phyloP scores from a whole-genome alignment of 1,284 basidiomycete genomes.

The Puccinia hordei region DNA sequence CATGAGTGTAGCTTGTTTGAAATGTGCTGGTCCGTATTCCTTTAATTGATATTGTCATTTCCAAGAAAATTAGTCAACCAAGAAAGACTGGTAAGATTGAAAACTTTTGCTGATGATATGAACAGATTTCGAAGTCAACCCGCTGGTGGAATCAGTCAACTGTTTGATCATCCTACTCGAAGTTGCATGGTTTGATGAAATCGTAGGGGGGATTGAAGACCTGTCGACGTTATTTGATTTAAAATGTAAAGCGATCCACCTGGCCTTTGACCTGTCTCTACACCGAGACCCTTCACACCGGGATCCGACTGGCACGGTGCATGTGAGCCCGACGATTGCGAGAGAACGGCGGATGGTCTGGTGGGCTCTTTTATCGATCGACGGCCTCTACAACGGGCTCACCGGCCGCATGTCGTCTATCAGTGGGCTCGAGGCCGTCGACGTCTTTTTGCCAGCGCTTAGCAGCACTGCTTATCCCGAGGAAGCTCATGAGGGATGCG shows the following conservation, averaged over 20 bases:
- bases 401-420: conserved; percentile 35
- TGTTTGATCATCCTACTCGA: conserved; percentile 48
- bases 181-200: conserved; percentile 44
- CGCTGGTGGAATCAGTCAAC: conserved; percentile 31
- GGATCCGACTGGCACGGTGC: conserved; percentile 25
- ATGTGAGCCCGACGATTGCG: conserved; percentile 15
- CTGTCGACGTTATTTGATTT: conserved; percentile 28
- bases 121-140: conserved; percentile 42
- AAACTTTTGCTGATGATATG: not conserved
- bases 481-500: conserved; percentile 41
- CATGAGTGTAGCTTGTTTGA: conserved; percentile 44
- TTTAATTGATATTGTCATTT: not conserved
- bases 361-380: conserved; percentile 51
- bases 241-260: conserved; percentile 48
- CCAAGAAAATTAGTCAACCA: not conserved
- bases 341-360: conserved; percentile 44
- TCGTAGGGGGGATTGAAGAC: conserved; percentile 42
- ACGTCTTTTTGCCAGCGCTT: conserved; percentile 49
- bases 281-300: conserved; percentile 47
- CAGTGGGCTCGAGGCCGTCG: conserved; percentile 35
- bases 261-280: conserved; percentile 41
- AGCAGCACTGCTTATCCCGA: conserved; percentile 26
- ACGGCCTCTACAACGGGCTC: conserved; percentile 43
- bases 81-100: not conserved
- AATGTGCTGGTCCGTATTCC: conserved; percentile 39